Percentiles rank a stretch among this genome's conserved stretches.
Evolutionary conservation across 2,329 filamentous ascomycete genomes (phyloP).

Genomic region (Beauveria rudraprayagi): DNA sequence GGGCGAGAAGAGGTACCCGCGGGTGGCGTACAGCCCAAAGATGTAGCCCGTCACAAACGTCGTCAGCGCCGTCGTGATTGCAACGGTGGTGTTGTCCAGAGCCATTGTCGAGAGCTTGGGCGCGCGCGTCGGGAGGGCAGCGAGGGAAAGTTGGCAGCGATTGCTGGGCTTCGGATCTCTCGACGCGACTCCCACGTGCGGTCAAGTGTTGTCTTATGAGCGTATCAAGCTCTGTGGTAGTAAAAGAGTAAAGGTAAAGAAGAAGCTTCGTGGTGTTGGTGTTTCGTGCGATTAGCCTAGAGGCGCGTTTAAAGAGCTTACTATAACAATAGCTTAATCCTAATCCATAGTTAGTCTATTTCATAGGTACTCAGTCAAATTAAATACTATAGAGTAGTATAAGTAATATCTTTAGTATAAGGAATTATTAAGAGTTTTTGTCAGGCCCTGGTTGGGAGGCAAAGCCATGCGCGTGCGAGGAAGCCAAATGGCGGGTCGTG

Average conservation of each 20-base stretch:
- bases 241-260: background rate
- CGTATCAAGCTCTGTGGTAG: background rate
- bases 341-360: too few relatives aligned
- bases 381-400: too few relatives aligned
- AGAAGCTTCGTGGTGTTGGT: background rate
- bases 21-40: conserved; percentile 65
- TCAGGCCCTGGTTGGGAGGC: too few relatives aligned
- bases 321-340: too few relatives aligned
- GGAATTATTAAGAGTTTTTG: too few relatives aligned
- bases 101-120: conserved; percentile 25
- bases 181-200: background rate
- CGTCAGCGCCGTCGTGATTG: conserved; percentile 66
- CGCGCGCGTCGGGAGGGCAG: background rate
- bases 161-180: background rate
- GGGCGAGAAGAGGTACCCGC: conserved; percentile 51
- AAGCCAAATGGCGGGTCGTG: too few relatives aligned
- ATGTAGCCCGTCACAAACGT: conserved; percentile 72
- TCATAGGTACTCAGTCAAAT: too few relatives aligned
- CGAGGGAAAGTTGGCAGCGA: background rate
- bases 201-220: background rate
- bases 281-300: background rate
- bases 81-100: conserved; percentile 44
- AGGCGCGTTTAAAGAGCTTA: too few relatives aligned
- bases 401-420: too few relatives aligned
- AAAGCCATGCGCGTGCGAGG: too few relatives aligned